A percentile compares a stretch with the other conserved stretches of the same genome.
These are phyloP conservation scores for Oryza glumipatula DNA, from an alignment of 176 grass and related monocot genomes.

Conservation along the genomic window DNA sequence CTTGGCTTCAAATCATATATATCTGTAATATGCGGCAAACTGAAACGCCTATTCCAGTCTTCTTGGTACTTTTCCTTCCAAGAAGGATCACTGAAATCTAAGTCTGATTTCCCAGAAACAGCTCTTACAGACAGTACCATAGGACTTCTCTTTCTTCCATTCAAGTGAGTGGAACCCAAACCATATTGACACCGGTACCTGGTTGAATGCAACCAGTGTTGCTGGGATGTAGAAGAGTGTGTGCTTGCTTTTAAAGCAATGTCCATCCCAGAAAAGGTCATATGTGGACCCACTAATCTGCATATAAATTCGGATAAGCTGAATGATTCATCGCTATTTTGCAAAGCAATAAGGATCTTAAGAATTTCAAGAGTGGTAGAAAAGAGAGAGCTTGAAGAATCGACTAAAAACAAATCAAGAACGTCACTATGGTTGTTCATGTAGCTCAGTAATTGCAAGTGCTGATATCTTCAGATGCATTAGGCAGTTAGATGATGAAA, in stretches of 20 bases:
- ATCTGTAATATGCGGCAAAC: constrained; percentile 86
- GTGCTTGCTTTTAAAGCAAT: constrained; percentile 49
- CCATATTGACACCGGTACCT: constrained; percentile 18
- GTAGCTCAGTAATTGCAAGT: neutral
- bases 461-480: neutral
- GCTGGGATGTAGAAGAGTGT: constrained; percentile 4
- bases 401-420: neutral
- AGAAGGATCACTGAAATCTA: constrained; percentile 71
- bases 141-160: constrained; percentile 34
- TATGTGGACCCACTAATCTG: neutral
- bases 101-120: constrained; percentile 44
- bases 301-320: constrained; percentile 24
- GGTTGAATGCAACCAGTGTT: constrained; percentile 18
- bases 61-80: constrained; percentile 79
- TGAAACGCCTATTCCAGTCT: constrained; percentile 75
- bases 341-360: neutral
- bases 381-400: neutral
- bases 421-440: neutral
- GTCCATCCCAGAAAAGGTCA: constrained; percentile 48
- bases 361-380: neutral
- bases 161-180: constrained; percentile 39
- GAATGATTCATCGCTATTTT: neutral
- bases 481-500: neutral
- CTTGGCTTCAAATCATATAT: constrained; percentile 84
- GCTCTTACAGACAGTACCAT: constrained; percentile 33